Percentiles rank a stretch among this genome's conserved stretches.
phyloP scores from a whole-genome alignment of 164 flowering plant species.

The Annona cherimola region DNA sequence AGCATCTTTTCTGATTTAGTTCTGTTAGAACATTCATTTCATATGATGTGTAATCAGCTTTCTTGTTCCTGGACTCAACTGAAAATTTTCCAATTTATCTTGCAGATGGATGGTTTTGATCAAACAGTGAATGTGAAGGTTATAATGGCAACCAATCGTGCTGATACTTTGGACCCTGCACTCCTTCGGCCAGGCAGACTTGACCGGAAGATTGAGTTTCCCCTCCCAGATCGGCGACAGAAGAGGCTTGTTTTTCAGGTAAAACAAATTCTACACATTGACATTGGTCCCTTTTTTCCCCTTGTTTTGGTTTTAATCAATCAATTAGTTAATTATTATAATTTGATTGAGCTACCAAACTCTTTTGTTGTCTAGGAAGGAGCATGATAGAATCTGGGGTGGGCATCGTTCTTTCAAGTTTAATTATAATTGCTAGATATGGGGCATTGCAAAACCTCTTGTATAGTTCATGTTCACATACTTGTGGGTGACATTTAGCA shows the following conservation, averaged over 20 bases:
- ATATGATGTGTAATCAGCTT: too few species aligned
- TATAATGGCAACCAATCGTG: slow-evolving; percentile 96
- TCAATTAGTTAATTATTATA: too few species aligned
- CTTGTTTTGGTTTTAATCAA: not conserved
- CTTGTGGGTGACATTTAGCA: not conserved
- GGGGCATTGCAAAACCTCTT: too few species aligned
- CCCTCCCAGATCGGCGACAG: slow-evolving; percentile 92
- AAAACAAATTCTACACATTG: not conserved
- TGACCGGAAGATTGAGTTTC: slow-evolving; percentile 94
- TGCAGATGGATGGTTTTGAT: slow-evolving; percentile 97
- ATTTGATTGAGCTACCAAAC: too few species aligned
- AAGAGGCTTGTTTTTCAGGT: slow-evolving; percentile 98
- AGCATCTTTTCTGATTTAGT: too few species aligned
- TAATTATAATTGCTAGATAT: too few species aligned
- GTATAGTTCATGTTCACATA: too few species aligned
- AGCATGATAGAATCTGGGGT: too few species aligned
- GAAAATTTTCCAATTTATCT: not conserved
- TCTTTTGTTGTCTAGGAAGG: too few species aligned
- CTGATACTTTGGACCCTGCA: slow-evolving; percentile 97
- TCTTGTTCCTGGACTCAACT: too few species aligned
- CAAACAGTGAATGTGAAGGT: slow-evolving; percentile 98
- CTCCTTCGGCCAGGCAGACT: slow-evolving; percentile 94
- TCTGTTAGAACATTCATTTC: too few species aligned
- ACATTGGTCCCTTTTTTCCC: not conserved
- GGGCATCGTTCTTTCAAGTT: too few species aligned